phyloP scores from a whole-genome alignment of 257 asterid species.

The Solanum dulcamara region DNA sequence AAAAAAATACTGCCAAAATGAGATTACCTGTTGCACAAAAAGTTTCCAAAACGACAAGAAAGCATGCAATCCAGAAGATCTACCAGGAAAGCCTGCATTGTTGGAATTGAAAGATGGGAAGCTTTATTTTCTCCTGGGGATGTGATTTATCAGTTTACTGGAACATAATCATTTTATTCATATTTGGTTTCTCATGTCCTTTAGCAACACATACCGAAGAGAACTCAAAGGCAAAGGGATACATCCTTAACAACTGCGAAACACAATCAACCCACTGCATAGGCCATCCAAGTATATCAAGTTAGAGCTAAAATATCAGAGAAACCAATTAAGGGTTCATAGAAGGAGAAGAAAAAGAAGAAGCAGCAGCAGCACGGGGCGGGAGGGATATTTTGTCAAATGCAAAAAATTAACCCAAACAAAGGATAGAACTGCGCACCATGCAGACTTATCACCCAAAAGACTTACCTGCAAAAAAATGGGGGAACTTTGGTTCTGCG shows the following conservation, averaged over 20 bases:
- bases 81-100: constrained; percentile 76
- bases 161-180: not conserved
- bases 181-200: constrained; percentile 3
- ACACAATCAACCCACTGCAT: constrained; percentile 94
- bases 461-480: constrained; percentile 79
- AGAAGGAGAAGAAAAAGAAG: not conserved
- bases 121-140: not conserved
- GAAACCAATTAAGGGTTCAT: not conserved
- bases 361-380: not conserved
- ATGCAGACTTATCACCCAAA: not conserved
- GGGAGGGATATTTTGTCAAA: not conserved
- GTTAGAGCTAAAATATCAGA: not conserved
- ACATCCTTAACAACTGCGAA: constrained; percentile 80
- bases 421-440: not conserved
- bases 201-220: constrained; percentile 61
- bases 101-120: not conserved
- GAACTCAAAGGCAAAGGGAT: constrained; percentile 92
- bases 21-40: constrained; percentile 86
- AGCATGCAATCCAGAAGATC: constrained; percentile 75
- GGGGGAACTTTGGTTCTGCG: constrained; percentile 79
- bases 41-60: constrained; percentile 92
- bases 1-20: constrained; percentile 3
- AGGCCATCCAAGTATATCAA: not conserved
- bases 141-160: not conserved
- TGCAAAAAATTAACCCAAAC: not conserved